Conservation (phyloP, 192 early-diverging fungal genomes). For the Ambispora gerdemannii region DNA sequence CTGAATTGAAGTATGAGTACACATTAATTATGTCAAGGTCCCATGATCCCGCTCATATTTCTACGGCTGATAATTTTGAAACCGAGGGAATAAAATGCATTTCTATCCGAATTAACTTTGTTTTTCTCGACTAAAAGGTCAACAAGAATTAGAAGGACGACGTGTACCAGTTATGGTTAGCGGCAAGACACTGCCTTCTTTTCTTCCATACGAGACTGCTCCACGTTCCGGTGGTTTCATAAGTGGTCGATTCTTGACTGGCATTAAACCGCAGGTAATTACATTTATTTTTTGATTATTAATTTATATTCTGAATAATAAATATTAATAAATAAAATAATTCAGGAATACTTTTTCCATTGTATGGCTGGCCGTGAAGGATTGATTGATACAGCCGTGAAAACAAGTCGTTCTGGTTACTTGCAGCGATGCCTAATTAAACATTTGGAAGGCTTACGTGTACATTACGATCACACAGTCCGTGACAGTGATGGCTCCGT, state of each 20-base stretch:
- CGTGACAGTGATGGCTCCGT: constrained; percentile 93
- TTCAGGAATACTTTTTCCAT: constrained; percentile 76
- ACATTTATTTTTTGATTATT: constrained; percentile 28
- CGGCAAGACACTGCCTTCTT: constrained; percentile 94
- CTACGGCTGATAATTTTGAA: too few relatives aligned
- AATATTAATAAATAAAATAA: too few relatives aligned
- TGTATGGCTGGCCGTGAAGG: constrained; percentile 99
- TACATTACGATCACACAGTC: constrained; percentile 97
- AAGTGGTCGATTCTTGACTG: constrained; percentile 96
- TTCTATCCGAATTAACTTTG: neutral
- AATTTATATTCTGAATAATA: neutral
- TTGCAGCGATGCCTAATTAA: constrained; percentile 99
- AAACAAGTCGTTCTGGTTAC: constrained; percentile 98
- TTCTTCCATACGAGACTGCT: constrained; percentile 83
- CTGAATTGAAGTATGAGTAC: too few relatives aligned
- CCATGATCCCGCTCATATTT: too few relatives aligned
- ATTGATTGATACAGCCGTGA: constrained; percentile 99
- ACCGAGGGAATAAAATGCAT: too few relatives aligned
- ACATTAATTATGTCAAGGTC: too few relatives aligned
- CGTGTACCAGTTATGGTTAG: constrained; percentile 98
- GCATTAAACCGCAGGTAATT: constrained; percentile 88
- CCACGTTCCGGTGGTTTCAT: constrained; percentile 96
- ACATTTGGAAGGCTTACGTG: constrained; percentile 91
- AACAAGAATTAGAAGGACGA: constrained; percentile 96
- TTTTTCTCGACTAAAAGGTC: constrained; percentile 45